Base-by-base conservation (phyloP, 306 rosid genomes). In the Glycine latifolia region DNA sequence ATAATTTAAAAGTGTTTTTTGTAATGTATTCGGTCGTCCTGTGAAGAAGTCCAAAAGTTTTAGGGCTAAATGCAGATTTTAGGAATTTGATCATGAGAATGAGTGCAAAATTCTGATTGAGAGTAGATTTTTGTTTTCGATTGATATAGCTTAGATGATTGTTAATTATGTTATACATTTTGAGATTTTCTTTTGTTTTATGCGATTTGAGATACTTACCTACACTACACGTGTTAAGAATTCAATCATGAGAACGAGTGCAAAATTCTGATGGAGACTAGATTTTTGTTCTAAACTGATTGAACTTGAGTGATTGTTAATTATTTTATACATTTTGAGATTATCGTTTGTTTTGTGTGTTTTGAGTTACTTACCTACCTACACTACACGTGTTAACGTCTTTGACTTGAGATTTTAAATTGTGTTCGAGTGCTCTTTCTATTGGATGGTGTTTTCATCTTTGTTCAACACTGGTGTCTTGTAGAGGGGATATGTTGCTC, bases 401-500 rank as follows among this genome's bases (percentile, higher is more conserved):
- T 50, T 11, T 59, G 60, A 37, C 44, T 61, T 69, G 68, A 17
- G 68, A 53, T 58, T 82, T 76, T 61, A 53, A 59, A 60, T 67
- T 49, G 43, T 55, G 44, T 44, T 44, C 12, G 43, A 10, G 12
- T 54, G 66, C 71, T 61, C 56, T 59, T 72, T 83, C 52, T 58
- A 20, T 49, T 58, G 49, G 73, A 17, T 48, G 60, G 7, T 84
- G 59, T 77, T 72, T 89, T 87, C 72, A 77, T 85, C 59, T 76
- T 69, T 63, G 26, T 72, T 83, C 79, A 35, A 58, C 68, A 73
- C 72, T 73, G 16, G 26, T 79, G 52, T 82, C 85, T 60, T 84
- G 86, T 89, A 90, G 98, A 95, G 75, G 92, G 91, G 74, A 72
- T 87, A 50, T 85, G 87, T 87, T 86, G 90, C 89, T 80, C 87